Evolutionary conservation across 202 grass and related monocot species (phyloP), one percentile per base, ranked within the genome.

Genomic region (Setaria viridis): DNA sequence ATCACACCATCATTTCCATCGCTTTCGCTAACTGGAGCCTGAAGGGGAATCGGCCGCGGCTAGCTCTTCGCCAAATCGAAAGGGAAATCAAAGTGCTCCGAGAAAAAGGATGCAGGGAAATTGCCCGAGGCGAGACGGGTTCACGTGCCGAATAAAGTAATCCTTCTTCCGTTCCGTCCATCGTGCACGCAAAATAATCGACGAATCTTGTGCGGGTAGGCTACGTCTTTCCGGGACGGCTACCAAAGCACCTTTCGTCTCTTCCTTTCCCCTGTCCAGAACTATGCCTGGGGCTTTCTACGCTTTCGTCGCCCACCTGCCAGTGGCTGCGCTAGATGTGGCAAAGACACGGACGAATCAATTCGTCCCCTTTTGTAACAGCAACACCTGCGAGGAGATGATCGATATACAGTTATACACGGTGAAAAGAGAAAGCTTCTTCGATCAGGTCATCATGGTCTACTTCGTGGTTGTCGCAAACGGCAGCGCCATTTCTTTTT

Each of bases 221-320:
- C 74, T 78, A 79, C 84, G 83, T 70, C 83, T 79, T 62, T 77
- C 30, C 30, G 48, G 25, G 30, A 39, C 42, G 74, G 47, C 30
- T 62, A 15, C 30, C 30, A 50, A 62, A 32, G 65, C 74, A 58
- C 29, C 39, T 85, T 13, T 19, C 42, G 9, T n/a, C 34, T 46
- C 25, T 48, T 50, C n/a, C 41, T 11, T 29, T 9, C 12, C 56
- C 12, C 2, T 10, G 3, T 50, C 30, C 30, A 53, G 29, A 75
- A 84, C 25, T 70, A 25, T 48, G 64, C 51, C 41, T 3, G 19
- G 20, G 9, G 2, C 42, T 49, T 50, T 83, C 55, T 25, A 35
- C 67, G 53, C 25, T 49, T 47, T 49, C 42, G 25, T 33, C 46
- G 21, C 19, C 74, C 55, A 30, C 30, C 5, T 30, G 14, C 32